Conservation (phyloP, 345 rosid species). For the Hibiscus tridactylites region DNA sequence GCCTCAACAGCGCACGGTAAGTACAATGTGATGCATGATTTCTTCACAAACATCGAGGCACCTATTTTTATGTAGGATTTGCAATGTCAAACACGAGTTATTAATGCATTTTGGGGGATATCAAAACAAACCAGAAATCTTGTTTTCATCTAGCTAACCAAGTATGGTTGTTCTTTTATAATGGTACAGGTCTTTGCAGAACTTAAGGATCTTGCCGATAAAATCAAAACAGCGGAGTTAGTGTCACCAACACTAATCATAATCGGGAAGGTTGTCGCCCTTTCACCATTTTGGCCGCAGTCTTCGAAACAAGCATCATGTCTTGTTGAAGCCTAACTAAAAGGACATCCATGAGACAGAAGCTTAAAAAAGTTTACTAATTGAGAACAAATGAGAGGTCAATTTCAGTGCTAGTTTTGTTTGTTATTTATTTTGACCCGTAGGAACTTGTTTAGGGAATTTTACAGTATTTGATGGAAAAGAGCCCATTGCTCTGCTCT, state of each 20-base stretch:
- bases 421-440: background rate
- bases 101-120: background rate
- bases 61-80: background rate
- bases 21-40: slow-evolving; percentile 7
- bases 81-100: background rate
- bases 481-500: background rate
- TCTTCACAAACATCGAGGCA: background rate
- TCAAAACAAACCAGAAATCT: background rate
- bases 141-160: background rate
- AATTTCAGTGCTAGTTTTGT: background rate
- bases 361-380: background rate
- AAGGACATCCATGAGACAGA: slow-evolving; percentile 5
- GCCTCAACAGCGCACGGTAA: slow-evolving; percentile 68
- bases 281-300: slow-evolving; percentile 76
- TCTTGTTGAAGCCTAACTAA: slow-evolving; percentile 29
- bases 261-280: slow-evolving; percentile 81
- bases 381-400: background rate
- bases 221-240: slow-evolving; percentile 48
- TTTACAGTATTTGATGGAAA: background rate
- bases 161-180: background rate
- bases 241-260: slow-evolving; percentile 78
- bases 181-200: slow-evolving; percentile 68
- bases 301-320: slow-evolving; percentile 29
- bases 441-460: background rate
- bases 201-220: slow-evolving; percentile 59